Percentiles rank a stretch among this genome's conserved stretches.
Evolutionary conservation across 805 yeast species (phyloP).

Genomic region (Kodamaea kaohsiungensis): DNA sequence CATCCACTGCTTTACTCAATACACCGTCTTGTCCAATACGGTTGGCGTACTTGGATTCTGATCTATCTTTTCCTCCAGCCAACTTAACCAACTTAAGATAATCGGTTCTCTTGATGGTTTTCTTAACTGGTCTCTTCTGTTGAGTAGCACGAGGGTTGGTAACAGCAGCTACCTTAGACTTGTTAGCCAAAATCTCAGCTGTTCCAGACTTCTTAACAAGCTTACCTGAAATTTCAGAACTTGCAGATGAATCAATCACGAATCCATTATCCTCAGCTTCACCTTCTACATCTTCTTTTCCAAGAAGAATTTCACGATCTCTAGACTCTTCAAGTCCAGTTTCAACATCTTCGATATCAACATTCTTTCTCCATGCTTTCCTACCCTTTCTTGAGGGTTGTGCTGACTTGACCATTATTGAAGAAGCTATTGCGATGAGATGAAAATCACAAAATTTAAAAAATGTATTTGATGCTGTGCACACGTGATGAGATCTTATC

Average conservation of each 20-base stretch:
- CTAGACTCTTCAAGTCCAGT: slow-evolving; percentile 65
- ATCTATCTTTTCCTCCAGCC: slow-evolving; percentile 67
- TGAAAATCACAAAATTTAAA: not conserved
- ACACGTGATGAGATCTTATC: slow-evolving; percentile 6
- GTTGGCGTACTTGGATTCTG: slow-evolving; percentile 53
- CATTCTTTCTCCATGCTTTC: slow-evolving; percentile 89
- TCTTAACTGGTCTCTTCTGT: slow-evolving; percentile 27
- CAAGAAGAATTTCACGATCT: slow-evolving; percentile 58
- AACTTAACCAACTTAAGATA: slow-evolving; percentile 65
- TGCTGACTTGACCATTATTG: slow-evolving; percentile 17
- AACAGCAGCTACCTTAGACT: slow-evolving; percentile 77
- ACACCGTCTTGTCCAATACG: slow-evolving; percentile 62
- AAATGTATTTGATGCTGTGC: not conserved
- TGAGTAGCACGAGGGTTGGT: slow-evolving; percentile 13
- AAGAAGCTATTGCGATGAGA: slow-evolving; percentile 4
- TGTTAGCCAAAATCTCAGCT: slow-evolving; percentile 65
- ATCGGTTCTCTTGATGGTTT: slow-evolving; percentile 64
- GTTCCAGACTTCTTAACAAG: slow-evolving; percentile 52
- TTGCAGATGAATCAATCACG: slow-evolving; percentile 43
- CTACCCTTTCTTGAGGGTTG: slow-evolving; percentile 92
- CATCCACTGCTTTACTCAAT: slow-evolving; percentile 34
- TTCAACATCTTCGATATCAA: slow-evolving; percentile 81
- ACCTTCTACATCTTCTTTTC: slow-evolving; percentile 34
- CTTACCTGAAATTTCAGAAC: slow-evolving; percentile 17
- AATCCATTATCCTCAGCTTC: slow-evolving; percentile 53